A percentile compares a stretch with the other conserved stretches of the same genome.
Evolutionary conservation across 371 early-diverging fungal genomes (phyloP).

Genomic region (Saksenaea vasiformis): DNA sequence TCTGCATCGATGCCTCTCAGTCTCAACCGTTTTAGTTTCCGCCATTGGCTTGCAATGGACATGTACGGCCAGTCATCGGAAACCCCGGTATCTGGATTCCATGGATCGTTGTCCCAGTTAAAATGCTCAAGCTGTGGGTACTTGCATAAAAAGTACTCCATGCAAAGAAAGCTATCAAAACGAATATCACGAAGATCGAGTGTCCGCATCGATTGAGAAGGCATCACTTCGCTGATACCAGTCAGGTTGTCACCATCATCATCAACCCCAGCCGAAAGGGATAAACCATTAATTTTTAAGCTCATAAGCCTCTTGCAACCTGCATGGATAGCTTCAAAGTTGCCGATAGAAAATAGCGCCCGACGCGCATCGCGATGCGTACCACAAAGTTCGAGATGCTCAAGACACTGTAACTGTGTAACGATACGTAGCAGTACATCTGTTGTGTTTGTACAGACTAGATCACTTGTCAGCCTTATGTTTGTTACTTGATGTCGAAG

Average conservation of each 20-base stretch:
- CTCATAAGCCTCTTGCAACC: background rate
- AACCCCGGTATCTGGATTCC: background rate
- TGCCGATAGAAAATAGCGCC: background rate
- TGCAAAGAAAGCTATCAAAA: background rate
- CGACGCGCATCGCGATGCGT: background rate
- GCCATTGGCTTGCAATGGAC: background rate
- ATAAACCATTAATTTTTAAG: background rate
- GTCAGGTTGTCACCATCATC: background rate
- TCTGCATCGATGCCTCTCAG: background rate
- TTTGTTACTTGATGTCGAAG: background rate
- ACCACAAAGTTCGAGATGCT: background rate
- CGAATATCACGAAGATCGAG: background rate
- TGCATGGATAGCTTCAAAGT: background rate
- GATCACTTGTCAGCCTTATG: background rate
- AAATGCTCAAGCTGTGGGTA: background rate
- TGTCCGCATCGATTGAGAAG: background rate
- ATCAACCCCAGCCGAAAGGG: background rate
- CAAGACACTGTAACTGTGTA: background rate
- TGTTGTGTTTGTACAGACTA: background rate
- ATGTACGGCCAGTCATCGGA: background rate
- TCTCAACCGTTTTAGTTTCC: background rate
- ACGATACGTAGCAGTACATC: background rate
- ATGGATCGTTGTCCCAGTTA: background rate
- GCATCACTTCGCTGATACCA: background rate
- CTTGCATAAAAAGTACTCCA: background rate